phyloP scores from a whole-genome alignment of 768 basidiomycete genomes.

The Saitozyma sp. region DNA sequence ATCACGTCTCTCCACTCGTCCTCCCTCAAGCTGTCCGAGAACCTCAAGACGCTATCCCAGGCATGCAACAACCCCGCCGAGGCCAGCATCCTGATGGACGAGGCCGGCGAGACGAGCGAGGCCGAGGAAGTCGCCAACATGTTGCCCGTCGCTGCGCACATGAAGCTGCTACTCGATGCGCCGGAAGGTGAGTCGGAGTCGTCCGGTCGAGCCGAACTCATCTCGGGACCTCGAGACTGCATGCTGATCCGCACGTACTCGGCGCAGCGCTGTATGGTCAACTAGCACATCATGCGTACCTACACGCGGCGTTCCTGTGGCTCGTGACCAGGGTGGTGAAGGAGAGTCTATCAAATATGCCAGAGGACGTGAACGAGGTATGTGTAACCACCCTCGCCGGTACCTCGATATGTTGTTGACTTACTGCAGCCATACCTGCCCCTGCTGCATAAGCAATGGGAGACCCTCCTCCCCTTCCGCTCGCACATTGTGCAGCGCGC shows the following conservation, averaged over 20 bases:
- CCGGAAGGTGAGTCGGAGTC: slow-evolving; percentile 64
- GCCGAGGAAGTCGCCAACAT: slow-evolving; percentile 36
- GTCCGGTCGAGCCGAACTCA: not conserved
- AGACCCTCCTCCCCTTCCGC: slow-evolving; percentile 79
- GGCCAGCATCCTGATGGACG: slow-evolving; percentile 20
- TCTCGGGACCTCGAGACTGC: too few species aligned
- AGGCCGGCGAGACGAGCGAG: slow-evolving; percentile 19
- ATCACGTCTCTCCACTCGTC: slow-evolving; percentile 46
- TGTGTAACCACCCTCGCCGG: slow-evolving; percentile 57
- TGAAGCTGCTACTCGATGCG: slow-evolving; percentile 87
- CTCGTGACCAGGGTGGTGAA: slow-evolving; percentile 81
- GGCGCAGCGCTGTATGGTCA: slow-evolving; percentile 67
- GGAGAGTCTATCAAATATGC: slow-evolving; percentile 66
- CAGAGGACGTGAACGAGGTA: slow-evolving; percentile 64
- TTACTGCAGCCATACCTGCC: slow-evolving; percentile 73
- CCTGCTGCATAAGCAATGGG: slow-evolving; percentile 90
- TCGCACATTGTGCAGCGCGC: slow-evolving; percentile 85
- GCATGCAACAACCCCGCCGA: slow-evolving; percentile 39
- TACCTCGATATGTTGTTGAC: slow-evolving; percentile 60
- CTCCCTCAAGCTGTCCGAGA: slow-evolving; percentile 40
- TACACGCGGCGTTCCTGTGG: slow-evolving; percentile 84
- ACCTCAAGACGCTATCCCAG: slow-evolving; percentile 32
- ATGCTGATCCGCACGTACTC: not conserved
- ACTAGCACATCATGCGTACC: slow-evolving; percentile 74
- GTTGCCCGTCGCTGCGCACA: slow-evolving; percentile 68